Evolutionary conservation across 1,139 yeast species (phyloP).

Genomic region (Pichia sp.): DNA sequence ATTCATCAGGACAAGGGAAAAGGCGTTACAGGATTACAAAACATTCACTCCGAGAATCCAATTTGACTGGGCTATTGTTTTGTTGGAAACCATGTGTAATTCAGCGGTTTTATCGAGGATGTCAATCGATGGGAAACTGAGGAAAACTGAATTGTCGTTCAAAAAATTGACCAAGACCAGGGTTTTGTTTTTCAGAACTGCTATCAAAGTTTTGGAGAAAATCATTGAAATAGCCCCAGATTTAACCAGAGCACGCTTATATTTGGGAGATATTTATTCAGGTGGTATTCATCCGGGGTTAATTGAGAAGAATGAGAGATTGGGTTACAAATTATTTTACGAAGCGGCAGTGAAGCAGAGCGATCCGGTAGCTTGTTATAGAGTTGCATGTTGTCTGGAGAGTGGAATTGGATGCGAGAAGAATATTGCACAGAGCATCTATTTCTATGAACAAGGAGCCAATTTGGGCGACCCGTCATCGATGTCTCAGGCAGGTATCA

Average conservation of each 20-base stretch:
- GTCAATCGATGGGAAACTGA: constrained; percentile 36
- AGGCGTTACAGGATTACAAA: constrained; percentile 28
- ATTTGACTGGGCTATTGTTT: constrained; percentile 39
- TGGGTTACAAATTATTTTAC: constrained; percentile 50
- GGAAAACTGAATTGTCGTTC: constrained; percentile 29
- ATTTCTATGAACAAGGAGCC: constrained; percentile 52
- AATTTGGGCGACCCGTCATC: constrained; percentile 46
- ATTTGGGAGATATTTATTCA: constrained; percentile 54
- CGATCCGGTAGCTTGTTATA: constrained; percentile 51
- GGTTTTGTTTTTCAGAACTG: constrained; percentile 46
- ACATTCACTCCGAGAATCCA: constrained; percentile 37
- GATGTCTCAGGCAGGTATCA: constrained; percentile 65
- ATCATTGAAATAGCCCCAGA: constrained; percentile 34
- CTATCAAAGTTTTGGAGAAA: constrained; percentile 49
- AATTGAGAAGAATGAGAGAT: constrained; percentile 44
- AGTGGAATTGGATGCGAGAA: constrained; percentile 50
- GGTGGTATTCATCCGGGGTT: constrained; percentile 40
- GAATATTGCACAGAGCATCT: constrained; percentile 38
- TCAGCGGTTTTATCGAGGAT: constrained; percentile 31
- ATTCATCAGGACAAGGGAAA: constrained; percentile 24
- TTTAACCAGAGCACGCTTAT: constrained; percentile 39
- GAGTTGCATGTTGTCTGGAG: constrained; percentile 63
- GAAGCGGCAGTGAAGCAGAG: constrained; percentile 45
- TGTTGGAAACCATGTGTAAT: constrained; percentile 37
- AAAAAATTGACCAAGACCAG: constrained; percentile 42